Base-by-base conservation (phyloP, 176 grass and related monocot genomes). In the Oryza meridionalis region DNA sequence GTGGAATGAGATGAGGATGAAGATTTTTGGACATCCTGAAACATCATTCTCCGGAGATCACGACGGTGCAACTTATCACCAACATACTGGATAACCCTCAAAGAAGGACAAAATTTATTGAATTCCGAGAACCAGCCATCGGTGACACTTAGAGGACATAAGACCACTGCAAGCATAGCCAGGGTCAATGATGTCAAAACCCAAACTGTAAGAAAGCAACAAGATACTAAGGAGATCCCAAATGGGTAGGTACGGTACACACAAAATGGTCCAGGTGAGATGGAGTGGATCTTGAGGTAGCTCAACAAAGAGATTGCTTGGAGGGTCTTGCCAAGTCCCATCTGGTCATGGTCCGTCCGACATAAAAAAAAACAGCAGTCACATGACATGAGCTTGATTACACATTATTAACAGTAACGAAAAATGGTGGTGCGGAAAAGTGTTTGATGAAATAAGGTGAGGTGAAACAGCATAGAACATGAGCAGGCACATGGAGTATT, bases 301-400 rank as follows among this genome's bases (percentile, higher is more conserved):
- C 88, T 94, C 79, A 97, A 72, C 63, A 94, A 89, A 59, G 92
- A 94, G 66, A 97, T 97, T 67, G 92, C 92, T 63, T 97, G 95
- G 22, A 97, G 87, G 85, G 95, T 97, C 82, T 97, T 97, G 55
- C 95, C 95, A 73, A 97, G 82, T 4, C 95, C 95, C 95, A 97
- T 97, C 92, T 97, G 88, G 40, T 44, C 37, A 92, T 82, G 13
- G 7, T 40, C 38, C 38, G 40, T 65, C 3, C 25, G 74, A 29
- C 32, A 65, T 42, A 35, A 64, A 46, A 17, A 53, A 19, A 49
- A 17, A 55, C 5, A 80, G 15, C 32, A 70, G 17, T 40, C 58
- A 40, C 38, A 40, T 40, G 38, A 70, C 70, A 6, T 37, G 16
- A 66, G n/a, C 45, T 29, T 37, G 31, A 70, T 35, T 35, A 35